A percentile compares a stretch with the other conserved stretches of the same genome.
Conservation (phyloP, 176 grass and related monocot species). For the maize (Zea mays) region Zm-B73-REFERENCE-NAM-5.0 NC_050098.1:214694501-214695000, state of each 20-base stretch:
- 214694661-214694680: slow-evolving; percentile 58
- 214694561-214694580: not conserved
- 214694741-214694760: slow-evolving; percentile 7
- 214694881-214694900: too few species aligned
- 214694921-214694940: too few species aligned
- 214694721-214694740: slow-evolving; percentile 52
- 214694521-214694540: too few species aligned
- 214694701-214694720: slow-evolving; percentile 45
- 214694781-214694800: not conserved
- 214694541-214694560: too few species aligned
- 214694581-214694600: slow-evolving; percentile 63
- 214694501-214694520: too few species aligned
- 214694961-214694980: too few species aligned
- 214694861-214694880: not conserved
- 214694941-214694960: too few species aligned
- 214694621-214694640: slow-evolving; percentile 80
- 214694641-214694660: slow-evolving; percentile 72
- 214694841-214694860: not conserved
- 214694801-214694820: not conserved
- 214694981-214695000: too few species aligned
- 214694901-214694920: too few species aligned
- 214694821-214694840: not conserved
- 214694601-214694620: slow-evolving; percentile 85
- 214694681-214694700: slow-evolving; percentile 47
- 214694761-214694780: not conserved